phyloP scores from a whole-genome alignment of 202 grass and related monocot species.

The Saccharum hybrid region DNA sequence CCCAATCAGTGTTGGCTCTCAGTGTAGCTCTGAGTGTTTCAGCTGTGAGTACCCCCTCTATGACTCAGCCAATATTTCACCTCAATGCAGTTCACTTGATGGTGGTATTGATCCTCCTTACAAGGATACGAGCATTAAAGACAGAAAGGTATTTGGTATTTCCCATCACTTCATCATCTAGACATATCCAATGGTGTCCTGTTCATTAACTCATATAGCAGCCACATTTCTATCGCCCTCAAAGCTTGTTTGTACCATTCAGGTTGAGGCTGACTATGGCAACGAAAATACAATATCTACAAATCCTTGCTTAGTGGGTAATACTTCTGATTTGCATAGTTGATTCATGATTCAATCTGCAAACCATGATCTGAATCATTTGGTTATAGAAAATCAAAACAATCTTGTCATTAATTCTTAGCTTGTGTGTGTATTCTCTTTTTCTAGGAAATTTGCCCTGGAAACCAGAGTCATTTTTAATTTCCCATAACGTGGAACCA shows the following conservation, averaged over 20 bases:
- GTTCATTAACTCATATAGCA: slow-evolving; percentile 18
- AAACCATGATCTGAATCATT: slow-evolving; percentile 28
- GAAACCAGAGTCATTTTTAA: slow-evolving; percentile 52
- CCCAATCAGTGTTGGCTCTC: no score
- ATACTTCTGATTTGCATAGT: slow-evolving; percentile 43
- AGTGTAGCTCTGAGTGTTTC: slow-evolving; percentile 45
- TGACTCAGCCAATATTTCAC: slow-evolving; percentile 48
- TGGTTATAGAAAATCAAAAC: slow-evolving; percentile 22
- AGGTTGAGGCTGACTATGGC: slow-evolving; percentile 69
- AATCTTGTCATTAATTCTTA: slow-evolving; percentile 34
- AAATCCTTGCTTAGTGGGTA: slow-evolving; percentile 54
- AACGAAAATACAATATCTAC: slow-evolving; percentile 39
- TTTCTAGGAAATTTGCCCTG: slow-evolving; percentile 47
- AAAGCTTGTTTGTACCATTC: slow-evolving; percentile 44
- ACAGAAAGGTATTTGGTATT: slow-evolving; percentile 47
- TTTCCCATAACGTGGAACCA: slow-evolving; percentile 41
- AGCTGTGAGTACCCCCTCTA: neutral
- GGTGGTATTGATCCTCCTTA: slow-evolving; percentile 46
- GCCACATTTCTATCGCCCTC: slow-evolving; percentile 10
- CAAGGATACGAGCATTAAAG: slow-evolving; percentile 48
- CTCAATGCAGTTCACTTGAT: slow-evolving; percentile 48
- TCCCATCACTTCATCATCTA: slow-evolving; percentile 20
- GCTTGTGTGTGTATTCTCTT: slow-evolving; percentile 23
- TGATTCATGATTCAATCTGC: slow-evolving; percentile 32
- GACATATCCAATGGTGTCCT: slow-evolving; percentile 1